phyloP scores from a whole-genome alignment of 2,329 filamentous ascomycete genomes.

The Colletotrichum sidae region DNA sequence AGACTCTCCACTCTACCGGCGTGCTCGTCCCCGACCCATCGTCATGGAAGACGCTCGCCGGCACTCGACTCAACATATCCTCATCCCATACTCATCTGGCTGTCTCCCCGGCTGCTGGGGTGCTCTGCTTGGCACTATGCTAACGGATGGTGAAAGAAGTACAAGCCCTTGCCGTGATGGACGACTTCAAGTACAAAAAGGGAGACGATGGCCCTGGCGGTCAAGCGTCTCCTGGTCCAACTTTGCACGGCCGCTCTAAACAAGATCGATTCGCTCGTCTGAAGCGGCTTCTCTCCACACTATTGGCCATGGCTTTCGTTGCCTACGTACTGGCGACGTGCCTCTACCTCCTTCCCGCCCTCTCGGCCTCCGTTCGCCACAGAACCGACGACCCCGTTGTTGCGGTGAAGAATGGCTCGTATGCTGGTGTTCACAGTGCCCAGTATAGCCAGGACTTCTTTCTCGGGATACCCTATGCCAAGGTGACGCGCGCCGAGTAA shows the following conservation, averaged over 20 bases:
- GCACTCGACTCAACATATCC: constrained; percentile 25
- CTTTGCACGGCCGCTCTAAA: background rate
- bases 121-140: background rate
- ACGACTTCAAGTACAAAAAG: constrained; percentile 23
- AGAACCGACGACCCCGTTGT: constrained; percentile 27
- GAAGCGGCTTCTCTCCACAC: constrained; percentile 11
- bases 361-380: constrained; percentile 16
- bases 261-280: constrained; percentile 3
- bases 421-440: constrained; percentile 49
- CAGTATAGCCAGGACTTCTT: constrained; percentile 59
- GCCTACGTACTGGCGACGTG: constrained; percentile 18
- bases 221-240: background rate
- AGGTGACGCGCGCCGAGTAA: constrained; percentile 22
- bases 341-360: constrained; percentile 22
- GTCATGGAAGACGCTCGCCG: constrained; percentile 7
- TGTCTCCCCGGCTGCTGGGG: no score
- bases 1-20: background rate
- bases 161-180: constrained; percentile 2
- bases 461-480: constrained; percentile 63
- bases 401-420: constrained; percentile 43
- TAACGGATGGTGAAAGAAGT: background rate
- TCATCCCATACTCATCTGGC: background rate
- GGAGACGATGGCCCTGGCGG: constrained; percentile 4
- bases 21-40: constrained; percentile 1
- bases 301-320: constrained; percentile 24